A percentile compares a stretch with the other conserved stretches of the same genome.
These are phyloP conservation scores for Thermoascus crustaceus DNA, from an alignment of 2,329 filamentous ascomycete genomes.

Conservation along the genomic window DNA sequence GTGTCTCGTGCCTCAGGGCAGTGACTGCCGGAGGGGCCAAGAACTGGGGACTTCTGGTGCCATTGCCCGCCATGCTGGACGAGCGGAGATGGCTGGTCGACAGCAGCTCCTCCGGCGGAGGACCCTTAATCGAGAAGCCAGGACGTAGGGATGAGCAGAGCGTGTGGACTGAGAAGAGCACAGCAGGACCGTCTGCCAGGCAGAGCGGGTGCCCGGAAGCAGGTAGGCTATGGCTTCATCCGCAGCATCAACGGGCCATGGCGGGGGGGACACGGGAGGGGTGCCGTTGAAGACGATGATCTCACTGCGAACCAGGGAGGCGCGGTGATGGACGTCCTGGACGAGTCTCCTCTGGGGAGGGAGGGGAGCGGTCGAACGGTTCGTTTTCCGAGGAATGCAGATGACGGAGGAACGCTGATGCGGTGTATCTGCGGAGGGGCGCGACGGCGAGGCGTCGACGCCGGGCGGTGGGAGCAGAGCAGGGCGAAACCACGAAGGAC, in stretches of 20 bases:
- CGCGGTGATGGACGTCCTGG: not conserved
- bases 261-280: slow-evolving; percentile 11
- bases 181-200: slow-evolving; percentile 36
- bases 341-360: no score
- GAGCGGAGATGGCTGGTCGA: not conserved
- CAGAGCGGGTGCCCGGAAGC: slow-evolving; percentile 36
- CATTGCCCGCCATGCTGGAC: slow-evolving; percentile 37
- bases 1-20: slow-evolving; percentile 37
- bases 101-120: slow-evolving; percentile 3
- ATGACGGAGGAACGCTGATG: not conserved
- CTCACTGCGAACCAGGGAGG: slow-evolving; percentile 2
- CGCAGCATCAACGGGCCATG: slow-evolving; percentile 34
- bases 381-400: slow-evolving; percentile 2
- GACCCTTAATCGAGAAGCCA: slow-evolving; percentile 9
- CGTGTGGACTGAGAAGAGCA: slow-evolving; percentile 13
- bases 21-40: slow-evolving; percentile 38
- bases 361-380: no score
- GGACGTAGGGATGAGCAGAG: not conserved
- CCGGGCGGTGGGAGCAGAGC: slow-evolving; percentile 1
- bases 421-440: slow-evolving; percentile 1
- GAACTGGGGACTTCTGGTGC: slow-evolving; percentile 27
- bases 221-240: slow-evolving; percentile 34
- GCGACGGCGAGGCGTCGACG: slow-evolving; percentile 1
- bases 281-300: slow-evolving; percentile 3
- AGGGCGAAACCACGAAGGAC: not conserved